Conservation (phyloP, 169 alveolate genomes). For the Theileria equi region DNA sequence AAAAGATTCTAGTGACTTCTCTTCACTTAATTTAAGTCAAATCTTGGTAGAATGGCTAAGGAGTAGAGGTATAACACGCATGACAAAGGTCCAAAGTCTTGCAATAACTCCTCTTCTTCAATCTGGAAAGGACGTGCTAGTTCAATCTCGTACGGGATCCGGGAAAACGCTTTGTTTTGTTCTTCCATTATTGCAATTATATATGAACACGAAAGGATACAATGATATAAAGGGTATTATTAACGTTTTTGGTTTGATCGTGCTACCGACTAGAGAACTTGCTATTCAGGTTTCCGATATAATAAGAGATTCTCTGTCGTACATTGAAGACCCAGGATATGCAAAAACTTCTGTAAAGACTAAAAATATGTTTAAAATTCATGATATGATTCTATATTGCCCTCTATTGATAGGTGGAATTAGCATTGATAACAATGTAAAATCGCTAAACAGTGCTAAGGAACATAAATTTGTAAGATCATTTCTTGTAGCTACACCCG, state of each 20-base stretch:
- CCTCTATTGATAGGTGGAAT: slow-evolving; percentile 54
- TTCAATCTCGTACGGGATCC: slow-evolving; percentile 83
- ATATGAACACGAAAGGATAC: not conserved
- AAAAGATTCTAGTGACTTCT: not conserved
- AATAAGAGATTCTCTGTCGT: not conserved
- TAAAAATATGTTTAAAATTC: not conserved
- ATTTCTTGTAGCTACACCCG: slow-evolving; percentile 57
- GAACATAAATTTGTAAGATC: slow-evolving; percentile 2
- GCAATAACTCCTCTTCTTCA: slow-evolving; percentile 27
- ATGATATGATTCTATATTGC: not conserved
- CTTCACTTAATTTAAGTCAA: slow-evolving; percentile 8
- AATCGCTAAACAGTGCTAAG: slow-evolving; percentile 6
- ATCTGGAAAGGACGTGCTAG: slow-evolving; percentile 50
- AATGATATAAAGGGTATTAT: slow-evolving; percentile 16
- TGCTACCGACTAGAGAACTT: slow-evolving; percentile 98
- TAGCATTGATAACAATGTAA: slow-evolving; percentile 45
- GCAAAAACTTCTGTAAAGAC: not conserved
- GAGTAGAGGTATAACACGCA: not conserved
- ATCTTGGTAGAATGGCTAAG: slow-evolving; percentile 38
- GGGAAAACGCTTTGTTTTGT: slow-evolving; percentile 95
- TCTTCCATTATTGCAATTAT: slow-evolving; percentile 79
- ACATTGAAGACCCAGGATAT: not conserved
- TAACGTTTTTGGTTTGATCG: slow-evolving; percentile 75
- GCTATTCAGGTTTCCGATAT: slow-evolving; percentile 82
- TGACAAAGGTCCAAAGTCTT: slow-evolving; percentile 56